Evolutionary conservation across 169 alveolate species (phyloP).

Genomic region (Plasmodium berghei): DNA sequence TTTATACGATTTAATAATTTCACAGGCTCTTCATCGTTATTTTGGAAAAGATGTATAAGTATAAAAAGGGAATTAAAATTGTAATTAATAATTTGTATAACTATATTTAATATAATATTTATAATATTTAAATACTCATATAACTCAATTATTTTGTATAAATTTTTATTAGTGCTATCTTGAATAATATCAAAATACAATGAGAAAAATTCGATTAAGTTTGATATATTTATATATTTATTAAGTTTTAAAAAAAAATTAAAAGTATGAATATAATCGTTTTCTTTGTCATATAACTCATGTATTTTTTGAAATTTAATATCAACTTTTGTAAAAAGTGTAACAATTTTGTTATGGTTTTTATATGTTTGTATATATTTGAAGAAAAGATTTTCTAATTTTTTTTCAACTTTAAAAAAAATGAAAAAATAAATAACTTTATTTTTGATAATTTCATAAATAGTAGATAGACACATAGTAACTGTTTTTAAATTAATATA

Average conservation of each 20-base stretch:
- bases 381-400: conserved; percentile 39
- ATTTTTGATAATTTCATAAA: conserved; percentile 60
- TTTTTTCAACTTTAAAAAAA: conserved; percentile 56
- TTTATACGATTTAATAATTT: not conserved
- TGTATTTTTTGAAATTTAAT: not conserved
- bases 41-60: conserved; percentile 14
- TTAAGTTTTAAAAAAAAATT: conserved; percentile 38
- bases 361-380: conserved; percentile 54
- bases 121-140: conserved; percentile 39
- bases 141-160: conserved; percentile 44
- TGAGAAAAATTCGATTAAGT: conserved; percentile 38
- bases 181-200: conserved; percentile 30
- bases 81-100: conserved; percentile 31
- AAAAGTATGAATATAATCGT: conserved; percentile 16
- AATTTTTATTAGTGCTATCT: conserved; percentile 16
- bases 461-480: conserved; percentile 28
- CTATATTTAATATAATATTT: conserved; percentile 48
- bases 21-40: not conserved
- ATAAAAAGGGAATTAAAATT: conserved; percentile 59
- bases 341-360: not conserved
- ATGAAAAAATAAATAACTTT: conserved; percentile 54
- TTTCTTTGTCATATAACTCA: conserved; percentile 9
- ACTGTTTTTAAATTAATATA: conserved; percentile 62
- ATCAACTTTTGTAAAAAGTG: not conserved
- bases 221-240: conserved; percentile 18